Percentiles rank a stretch among this genome's conserved stretches.
These are phyloP conservation scores for Hamigera avellanea DNA, from an alignment of 495 filamentous ascomycete genomes.

Conservation along the genomic window DNA sequence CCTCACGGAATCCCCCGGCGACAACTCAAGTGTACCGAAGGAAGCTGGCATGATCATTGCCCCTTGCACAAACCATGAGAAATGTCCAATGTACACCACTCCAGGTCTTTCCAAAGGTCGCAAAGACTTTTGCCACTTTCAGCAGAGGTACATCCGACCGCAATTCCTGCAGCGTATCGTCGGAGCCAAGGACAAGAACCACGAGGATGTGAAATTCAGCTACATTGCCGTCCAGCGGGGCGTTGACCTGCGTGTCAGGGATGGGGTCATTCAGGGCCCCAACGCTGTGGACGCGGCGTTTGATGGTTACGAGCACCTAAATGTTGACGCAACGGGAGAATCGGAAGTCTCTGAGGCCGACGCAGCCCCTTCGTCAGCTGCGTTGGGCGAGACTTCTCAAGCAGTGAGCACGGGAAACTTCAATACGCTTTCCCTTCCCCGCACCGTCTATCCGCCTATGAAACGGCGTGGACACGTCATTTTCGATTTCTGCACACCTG, in stretches of 20 bases:
- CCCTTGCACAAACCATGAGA: slow-evolving; percentile 83
- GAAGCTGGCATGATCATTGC: slow-evolving; percentile 88
- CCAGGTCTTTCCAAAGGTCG: slow-evolving; percentile 57
- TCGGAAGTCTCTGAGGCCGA: neutral
- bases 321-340: slow-evolving; percentile 8
- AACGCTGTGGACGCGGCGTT: slow-evolving; percentile 39
- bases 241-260: slow-evolving; percentile 33
- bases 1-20: slow-evolving; percentile 22
- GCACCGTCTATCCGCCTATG: slow-evolving; percentile 64
- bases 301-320: slow-evolving; percentile 31
- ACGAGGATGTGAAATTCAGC: slow-evolving; percentile 83
- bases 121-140: slow-evolving; percentile 86
- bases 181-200: slow-evolving; percentile 58
- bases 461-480: slow-evolving; percentile 83
- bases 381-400: neutral
- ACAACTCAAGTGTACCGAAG: slow-evolving; percentile 32
- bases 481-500: slow-evolving; percentile 82
- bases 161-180: slow-evolving; percentile 70
- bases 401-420: slow-evolving; percentile 20
- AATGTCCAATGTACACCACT: slow-evolving; percentile 76
- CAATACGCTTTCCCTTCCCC: slow-evolving; percentile 61
- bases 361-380: neutral
- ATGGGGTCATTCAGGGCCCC: slow-evolving; percentile 27
- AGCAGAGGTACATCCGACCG: slow-evolving; percentile 78
- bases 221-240: slow-evolving; percentile 84